Conservation (phyloP, 2,329 filamentous ascomycete species). For the Penicillium oxalicum region DNA sequence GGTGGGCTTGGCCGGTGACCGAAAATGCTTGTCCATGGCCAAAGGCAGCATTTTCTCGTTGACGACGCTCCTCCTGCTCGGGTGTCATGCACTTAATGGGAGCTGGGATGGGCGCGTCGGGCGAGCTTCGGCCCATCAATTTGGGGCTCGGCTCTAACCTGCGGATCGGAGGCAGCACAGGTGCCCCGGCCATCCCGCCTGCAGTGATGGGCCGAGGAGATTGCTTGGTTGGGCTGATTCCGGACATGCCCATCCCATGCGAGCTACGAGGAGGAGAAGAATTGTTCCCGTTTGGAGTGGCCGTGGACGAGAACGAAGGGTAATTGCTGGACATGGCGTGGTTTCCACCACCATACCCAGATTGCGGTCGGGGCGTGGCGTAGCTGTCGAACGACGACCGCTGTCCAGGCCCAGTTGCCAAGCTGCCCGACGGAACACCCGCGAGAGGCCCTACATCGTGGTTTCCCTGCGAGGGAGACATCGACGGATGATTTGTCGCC, state of each 20-base stretch:
- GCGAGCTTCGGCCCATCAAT: slow-evolving; percentile 39
- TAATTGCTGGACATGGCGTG: slow-evolving; percentile 27
- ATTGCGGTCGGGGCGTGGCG: slow-evolving; percentile 26
- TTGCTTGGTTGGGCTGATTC: slow-evolving; percentile 44
- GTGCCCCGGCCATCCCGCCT: slow-evolving; percentile 28
- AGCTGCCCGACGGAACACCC: slow-evolving; percentile 34
- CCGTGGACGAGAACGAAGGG: slow-evolving; percentile 29
- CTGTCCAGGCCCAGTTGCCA: slow-evolving; percentile 26
- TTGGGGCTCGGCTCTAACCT: slow-evolving; percentile 40
- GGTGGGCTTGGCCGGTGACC: slow-evolving; percentile 19
- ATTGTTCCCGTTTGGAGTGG: slow-evolving; percentile 27
- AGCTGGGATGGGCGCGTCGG: slow-evolving; percentile 38
- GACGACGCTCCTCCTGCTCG: slow-evolving; percentile 38
- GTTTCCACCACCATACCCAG: slow-evolving; percentile 21
- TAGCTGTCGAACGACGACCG: slow-evolving; percentile 31
- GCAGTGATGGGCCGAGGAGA: slow-evolving; percentile 37
- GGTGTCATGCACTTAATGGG: slow-evolving; percentile 41
- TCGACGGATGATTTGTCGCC: slow-evolving; percentile 42
- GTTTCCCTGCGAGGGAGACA: slow-evolving; percentile 47
- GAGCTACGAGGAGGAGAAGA: slow-evolving; percentile 36
- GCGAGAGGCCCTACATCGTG: slow-evolving; percentile 43
- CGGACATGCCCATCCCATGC: slow-evolving; percentile 36
- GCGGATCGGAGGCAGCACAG: slow-evolving; percentile 38
- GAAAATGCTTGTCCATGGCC: slow-evolving; percentile 14
- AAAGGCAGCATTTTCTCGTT: slow-evolving; percentile 32